Conservation (phyloP, 768 basidiomycete genomes). For the Termitomyces sp. region DNA sequence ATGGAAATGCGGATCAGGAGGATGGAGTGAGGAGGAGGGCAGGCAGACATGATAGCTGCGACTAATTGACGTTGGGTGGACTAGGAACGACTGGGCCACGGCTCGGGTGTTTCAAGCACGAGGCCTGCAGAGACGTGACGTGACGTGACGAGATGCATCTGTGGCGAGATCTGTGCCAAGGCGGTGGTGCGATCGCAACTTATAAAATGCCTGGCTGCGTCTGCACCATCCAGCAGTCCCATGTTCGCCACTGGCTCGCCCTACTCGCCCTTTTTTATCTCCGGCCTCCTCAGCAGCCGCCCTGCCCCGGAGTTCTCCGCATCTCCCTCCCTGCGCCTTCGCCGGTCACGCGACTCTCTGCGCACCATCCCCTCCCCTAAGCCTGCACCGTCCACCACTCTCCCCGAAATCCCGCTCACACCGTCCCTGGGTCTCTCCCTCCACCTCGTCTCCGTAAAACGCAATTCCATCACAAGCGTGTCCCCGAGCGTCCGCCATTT, state of each 20-base stretch:
- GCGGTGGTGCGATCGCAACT: slow-evolving; percentile 5
- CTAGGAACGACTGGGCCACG: not conserved
- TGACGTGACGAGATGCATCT: slow-evolving; percentile 1
- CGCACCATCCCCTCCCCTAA: slow-evolving; percentile 55
- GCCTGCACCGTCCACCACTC: slow-evolving; percentile 48
- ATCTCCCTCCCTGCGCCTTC: slow-evolving; percentile 21
- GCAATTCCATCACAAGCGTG: slow-evolving; percentile 29
- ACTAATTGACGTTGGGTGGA: not conserved
- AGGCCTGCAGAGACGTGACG: not conserved
- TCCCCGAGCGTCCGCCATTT: slow-evolving; percentile 40
- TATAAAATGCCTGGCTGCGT: not conserved
- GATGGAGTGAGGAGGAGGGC: no score
- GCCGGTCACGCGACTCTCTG: slow-evolving; percentile 33
- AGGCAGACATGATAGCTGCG: no score
- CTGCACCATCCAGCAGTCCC: slow-evolving; percentile 1
- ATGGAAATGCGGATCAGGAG: not conserved
- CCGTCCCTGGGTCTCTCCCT: slow-evolving; percentile 22
- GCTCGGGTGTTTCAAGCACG: not conserved
- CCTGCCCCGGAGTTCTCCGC: no score
- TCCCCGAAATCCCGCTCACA: slow-evolving; percentile 35
- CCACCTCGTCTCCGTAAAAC: slow-evolving; percentile 17
- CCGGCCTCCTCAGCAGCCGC: slow-evolving; percentile 44
- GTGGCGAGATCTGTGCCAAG: slow-evolving; percentile 3
- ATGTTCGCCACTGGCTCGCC: slow-evolving; percentile 41
- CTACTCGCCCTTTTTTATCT: slow-evolving; percentile 65